Conservation (phyloP, 1,139 yeast genomes). For the Spencermartinsiella ligniputridi region DNA sequence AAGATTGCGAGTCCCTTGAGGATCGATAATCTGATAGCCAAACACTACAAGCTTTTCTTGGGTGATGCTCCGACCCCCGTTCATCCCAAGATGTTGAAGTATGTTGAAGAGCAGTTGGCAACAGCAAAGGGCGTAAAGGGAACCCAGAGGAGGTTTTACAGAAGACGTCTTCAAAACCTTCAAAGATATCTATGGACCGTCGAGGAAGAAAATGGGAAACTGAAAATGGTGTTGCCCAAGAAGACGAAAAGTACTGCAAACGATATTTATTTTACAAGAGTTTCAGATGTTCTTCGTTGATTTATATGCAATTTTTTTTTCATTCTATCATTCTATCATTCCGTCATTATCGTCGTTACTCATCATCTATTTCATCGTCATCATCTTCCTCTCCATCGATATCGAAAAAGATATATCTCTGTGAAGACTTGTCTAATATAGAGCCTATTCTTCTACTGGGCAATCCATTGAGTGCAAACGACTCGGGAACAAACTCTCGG, state of each 20-base stretch:
- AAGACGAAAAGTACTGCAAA: neutral
- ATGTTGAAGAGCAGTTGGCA: constrained; percentile 14
- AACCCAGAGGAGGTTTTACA: constrained; percentile 13
- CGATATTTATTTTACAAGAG: too few species aligned
- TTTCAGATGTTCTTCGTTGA: too few species aligned
- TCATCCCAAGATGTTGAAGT: constrained; percentile 17
- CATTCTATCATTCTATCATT: neutral
- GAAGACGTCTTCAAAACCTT: constrained; percentile 17
- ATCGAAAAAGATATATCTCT: constrained; percentile 22
- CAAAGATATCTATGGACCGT: constrained; percentile 13
- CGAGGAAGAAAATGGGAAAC: constrained; percentile 6
- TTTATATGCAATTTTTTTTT: too few species aligned
- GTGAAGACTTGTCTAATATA: constrained; percentile 18
- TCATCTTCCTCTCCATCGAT: constrained; percentile 18
- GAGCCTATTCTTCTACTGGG: constrained; percentile 21
- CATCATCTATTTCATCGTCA: constrained; percentile 11
- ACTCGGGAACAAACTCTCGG: constrained; percentile 15
- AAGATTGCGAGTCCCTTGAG: constrained; percentile 18
- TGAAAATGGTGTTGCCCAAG: constrained; percentile 4
- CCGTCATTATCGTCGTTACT: neutral
- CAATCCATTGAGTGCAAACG: constrained; percentile 20
- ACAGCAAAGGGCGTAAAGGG: constrained; percentile 8
- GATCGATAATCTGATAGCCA: constrained; percentile 17
- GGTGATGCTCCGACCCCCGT: constrained; percentile 19
- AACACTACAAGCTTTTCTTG: constrained; percentile 13